A percentile compares a stretch with the other conserved stretches of the same genome.
Conservation (phyloP, 2,329 filamentous ascomycete genomes). For the Nigrospora sphaerica region DNA sequence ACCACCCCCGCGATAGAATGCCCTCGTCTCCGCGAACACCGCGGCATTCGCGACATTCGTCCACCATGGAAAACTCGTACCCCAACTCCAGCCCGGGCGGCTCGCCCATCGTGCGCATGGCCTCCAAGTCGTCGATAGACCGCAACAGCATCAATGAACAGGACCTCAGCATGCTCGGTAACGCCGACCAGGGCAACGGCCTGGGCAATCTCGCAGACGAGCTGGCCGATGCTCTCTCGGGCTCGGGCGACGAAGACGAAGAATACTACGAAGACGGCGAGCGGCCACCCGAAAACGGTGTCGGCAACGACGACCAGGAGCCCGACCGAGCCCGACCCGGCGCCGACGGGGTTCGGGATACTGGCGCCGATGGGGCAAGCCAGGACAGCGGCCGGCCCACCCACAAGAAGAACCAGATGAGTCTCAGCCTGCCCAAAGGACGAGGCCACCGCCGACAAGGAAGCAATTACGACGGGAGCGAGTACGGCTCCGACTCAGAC, state of each 20-base stretch:
- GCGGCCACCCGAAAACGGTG: constrained; percentile 28
- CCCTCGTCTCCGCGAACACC: constrained; percentile 46
- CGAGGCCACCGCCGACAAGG: constrained; percentile 43
- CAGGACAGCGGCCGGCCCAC: constrained; percentile 15
- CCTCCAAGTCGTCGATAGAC: constrained; percentile 40
- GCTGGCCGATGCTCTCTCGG: constrained; percentile 65
- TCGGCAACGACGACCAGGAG: constrained; percentile 20
- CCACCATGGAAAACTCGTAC: constrained; percentile 35
- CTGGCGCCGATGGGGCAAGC: constrained; percentile 33
- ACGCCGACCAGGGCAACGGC: constrained; percentile 42
- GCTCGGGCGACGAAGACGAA: constrained; percentile 42
- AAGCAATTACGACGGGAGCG: constrained; percentile 64
- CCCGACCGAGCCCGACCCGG: constrained; percentile 7
- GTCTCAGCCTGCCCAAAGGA: constrained; percentile 36
- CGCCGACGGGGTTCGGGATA: constrained; percentile 28
- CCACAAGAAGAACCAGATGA: constrained; percentile 27
- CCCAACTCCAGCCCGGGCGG: constrained; percentile 28
- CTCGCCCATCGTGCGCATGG: constrained; percentile 38
- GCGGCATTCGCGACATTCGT: constrained; percentile 52
- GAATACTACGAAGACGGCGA: constrained; percentile 34
- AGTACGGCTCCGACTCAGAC: constrained; percentile 68
- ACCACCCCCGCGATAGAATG: constrained; percentile 21
- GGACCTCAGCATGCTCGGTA: constrained; percentile 39
- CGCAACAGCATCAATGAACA: constrained; percentile 36
- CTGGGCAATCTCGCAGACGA: constrained; percentile 77